These are phyloP conservation scores for Dalechampia spathulata DNA, from an alignment of 441 rosid species.

Conservation along the genomic window DNA sequence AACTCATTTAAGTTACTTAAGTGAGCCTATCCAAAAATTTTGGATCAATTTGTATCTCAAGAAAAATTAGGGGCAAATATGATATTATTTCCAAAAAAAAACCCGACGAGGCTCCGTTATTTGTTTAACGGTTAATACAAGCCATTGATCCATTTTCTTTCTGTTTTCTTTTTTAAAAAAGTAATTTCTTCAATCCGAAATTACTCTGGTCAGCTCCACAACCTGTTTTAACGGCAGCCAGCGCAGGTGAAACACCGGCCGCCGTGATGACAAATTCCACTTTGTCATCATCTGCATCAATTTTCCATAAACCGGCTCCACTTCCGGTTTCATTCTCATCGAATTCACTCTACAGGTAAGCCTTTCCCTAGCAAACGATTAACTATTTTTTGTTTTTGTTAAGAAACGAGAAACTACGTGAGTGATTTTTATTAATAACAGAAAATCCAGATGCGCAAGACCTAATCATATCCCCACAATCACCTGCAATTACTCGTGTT, in stretches of 20 bases:
- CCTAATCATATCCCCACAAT: slow-evolving; percentile 12
- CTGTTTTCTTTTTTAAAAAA: no score
- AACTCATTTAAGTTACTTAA: no score
- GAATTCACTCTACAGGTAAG: slow-evolving; percentile 22
- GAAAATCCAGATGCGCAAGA: slow-evolving; percentile 23
- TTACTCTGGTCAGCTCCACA: neutral
- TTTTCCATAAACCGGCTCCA: slow-evolving; percentile 4
- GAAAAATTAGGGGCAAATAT: no score
- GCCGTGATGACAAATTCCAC: slow-evolving; percentile 21
- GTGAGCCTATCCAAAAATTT: no score
- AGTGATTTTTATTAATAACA: neutral
- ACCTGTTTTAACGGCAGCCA: neutral
- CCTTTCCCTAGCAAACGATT: neutral
- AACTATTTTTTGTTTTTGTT: neutral
- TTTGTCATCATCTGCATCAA: slow-evolving; percentile 17
- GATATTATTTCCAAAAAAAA: no score
- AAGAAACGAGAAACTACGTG: neutral
- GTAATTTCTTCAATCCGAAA: no score
- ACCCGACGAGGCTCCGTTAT: no score
- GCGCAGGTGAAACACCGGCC: neutral
- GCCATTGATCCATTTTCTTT: no score
- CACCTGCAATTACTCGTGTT: slow-evolving; percentile 51
- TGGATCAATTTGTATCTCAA: no score
- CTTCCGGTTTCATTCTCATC: slow-evolving; percentile 2
- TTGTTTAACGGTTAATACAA: no score